Evolutionary conservation across 2,329 filamentous ascomycete species (phyloP).

Genomic region (Cadophora malorum): DNA sequence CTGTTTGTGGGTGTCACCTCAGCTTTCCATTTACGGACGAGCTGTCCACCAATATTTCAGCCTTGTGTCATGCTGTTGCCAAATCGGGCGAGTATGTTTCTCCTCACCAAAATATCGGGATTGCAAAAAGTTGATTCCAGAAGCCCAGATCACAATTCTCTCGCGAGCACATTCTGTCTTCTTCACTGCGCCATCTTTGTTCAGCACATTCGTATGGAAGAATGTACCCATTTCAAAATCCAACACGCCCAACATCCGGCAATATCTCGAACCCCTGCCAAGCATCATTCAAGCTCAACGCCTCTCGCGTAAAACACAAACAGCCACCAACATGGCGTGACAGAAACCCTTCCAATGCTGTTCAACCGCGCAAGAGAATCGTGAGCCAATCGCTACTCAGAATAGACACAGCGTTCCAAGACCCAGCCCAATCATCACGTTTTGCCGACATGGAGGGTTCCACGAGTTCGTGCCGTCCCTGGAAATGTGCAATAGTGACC

Average conservation of each 20-base stretch:
- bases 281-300: neutral
- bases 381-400: neutral
- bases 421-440: neutral
- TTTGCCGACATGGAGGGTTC: neutral
- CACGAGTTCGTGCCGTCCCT: neutral
- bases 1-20: neutral
- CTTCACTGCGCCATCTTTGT: neutral
- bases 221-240: neutral
- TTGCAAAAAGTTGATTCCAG: neutral
- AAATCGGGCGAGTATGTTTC: neutral
- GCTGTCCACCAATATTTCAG: constrained; percentile 15
- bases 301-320: neutral
- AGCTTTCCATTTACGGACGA: neutral
- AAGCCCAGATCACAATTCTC: neutral
- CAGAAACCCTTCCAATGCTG: neutral
- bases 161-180: neutral
- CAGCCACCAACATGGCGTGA: neutral
- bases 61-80: neutral
- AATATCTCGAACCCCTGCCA: neutral
- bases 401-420: neutral
- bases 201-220: neutral
- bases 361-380: neutral
- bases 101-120: neutral
- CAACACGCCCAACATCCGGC: neutral
- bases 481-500: neutral